Conservation (phyloP, 1,284 basidiomycete species). For the Naganishia albida region DNA sequence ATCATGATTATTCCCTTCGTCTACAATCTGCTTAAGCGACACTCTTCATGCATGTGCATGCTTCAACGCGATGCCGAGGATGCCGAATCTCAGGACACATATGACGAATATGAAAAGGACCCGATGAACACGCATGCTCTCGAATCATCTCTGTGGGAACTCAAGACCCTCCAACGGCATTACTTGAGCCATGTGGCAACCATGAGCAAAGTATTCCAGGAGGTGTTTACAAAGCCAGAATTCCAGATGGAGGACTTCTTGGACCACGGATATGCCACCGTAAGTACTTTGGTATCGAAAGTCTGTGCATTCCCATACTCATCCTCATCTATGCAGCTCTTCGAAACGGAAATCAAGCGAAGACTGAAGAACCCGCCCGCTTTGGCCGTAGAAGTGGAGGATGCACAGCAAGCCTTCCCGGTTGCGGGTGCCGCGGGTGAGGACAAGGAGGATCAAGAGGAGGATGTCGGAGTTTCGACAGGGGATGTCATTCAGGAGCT, state of each 20-base stretch:
- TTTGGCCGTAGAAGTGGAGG: constrained; percentile 48
- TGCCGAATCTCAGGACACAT: constrained; percentile 64
- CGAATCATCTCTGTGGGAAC: constrained; percentile 88
- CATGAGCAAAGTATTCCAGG: constrained; percentile 79
- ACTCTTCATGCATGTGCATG: constrained; percentile 89
- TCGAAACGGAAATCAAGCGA: constrained; percentile 79
- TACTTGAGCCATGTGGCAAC: constrained; percentile 84
- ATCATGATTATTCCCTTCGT: constrained; percentile 89
- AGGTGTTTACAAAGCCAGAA: constrained; percentile 87
- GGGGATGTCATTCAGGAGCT: constrained; percentile 35
- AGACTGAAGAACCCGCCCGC: constrained; percentile 81
- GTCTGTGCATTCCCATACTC: constrained; percentile 3
- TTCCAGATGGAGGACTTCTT: constrained; percentile 95
- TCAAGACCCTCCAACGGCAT: constrained; percentile 75
- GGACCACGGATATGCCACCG: constrained; percentile 91
- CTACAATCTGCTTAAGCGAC: constrained; percentile 91
- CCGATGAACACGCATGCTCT: constrained; percentile 78
- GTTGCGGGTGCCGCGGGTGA: not conserved
- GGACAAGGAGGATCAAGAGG: not conserved
- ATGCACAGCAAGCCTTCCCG: constrained; percentile 13
- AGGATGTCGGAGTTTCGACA: constrained; percentile 14
- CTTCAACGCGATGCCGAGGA: constrained; percentile 69
- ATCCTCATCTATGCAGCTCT: constrained; percentile 61
- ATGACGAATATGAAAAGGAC: constrained; percentile 66
- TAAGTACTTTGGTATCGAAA: constrained; percentile 57